Evolutionary conservation across 768 basidiomycete genomes (phyloP), one percentile per base, ranked within the genome.

Genomic region (Cubamyces sp.): DNA sequence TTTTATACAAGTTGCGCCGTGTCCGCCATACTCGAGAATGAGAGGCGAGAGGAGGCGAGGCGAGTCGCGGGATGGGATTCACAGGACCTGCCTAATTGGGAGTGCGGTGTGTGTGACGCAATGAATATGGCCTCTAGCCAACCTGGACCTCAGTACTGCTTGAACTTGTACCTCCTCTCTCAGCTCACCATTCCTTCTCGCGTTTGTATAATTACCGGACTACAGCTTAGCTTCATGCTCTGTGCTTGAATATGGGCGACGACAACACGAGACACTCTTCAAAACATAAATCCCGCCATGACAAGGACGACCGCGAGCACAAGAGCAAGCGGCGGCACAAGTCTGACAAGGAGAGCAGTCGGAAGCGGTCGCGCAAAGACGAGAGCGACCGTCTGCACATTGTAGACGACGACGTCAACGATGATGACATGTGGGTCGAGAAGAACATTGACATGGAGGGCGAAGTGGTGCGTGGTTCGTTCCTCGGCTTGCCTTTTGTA

Each of bases 401-500:
- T 37, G 78, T 83, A 0, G 92, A 92, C 71, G 91, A 94, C 68
- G 89, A 94, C 70, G 80, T 82, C 16, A 78, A 85, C 63, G 87
- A 86, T 70, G 86, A 87, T 18, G 87, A 87, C 57, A 83, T 92
- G 77, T 95, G 94, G 94, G 82, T 87, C 23, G 94, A 94, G 78
- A 93, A 92, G 79, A 91, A 92, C 67, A 86, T 93, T 40, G 87
- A 87, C 69, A 83, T 87, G 77, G 88, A 88, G 54, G 87, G 89
- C 18, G 88, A 91, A 74, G 79, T 81, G 71, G 91, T 92, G 71
- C 67, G 86, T 81, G n/a, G 8, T 54, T 23, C 41, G 46, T 51
- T 18, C 34, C 5, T 34, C 34, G 34, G 11, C 4, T 34, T 34
- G 34, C 34, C 34, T 5, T 34, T 11, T 1, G 34, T 34, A 34